Base-by-base conservation (phyloP, 2,329 filamentous ascomycete genomes). In the Magnaporthiopsis incrustans region DNA sequence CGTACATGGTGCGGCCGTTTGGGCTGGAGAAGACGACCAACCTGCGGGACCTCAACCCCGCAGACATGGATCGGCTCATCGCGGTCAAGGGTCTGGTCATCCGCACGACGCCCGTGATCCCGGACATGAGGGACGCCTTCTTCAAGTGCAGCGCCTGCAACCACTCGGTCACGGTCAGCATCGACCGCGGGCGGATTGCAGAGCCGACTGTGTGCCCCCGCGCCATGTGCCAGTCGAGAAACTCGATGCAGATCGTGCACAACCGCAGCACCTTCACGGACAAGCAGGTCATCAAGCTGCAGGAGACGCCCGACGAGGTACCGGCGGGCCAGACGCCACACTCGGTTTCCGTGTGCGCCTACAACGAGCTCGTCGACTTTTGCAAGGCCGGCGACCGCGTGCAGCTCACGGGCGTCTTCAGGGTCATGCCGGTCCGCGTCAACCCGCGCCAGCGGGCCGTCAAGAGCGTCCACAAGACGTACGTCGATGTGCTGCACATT, bases 81-180 rank as follows among this genome's bases (percentile, higher is more conserved):
- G 91, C 89, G 68, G 89, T 99, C 77, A 99, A 98, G 77, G 95
- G 95, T 59, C 82, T 99, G 22, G 95, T 99, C 66, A 99, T 99
- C 71, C 88, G 95, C 67, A 90, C 95, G 3, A 98, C 95, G 0
- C 92, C 95, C 0, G 91, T 99, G 68, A 98, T 99, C 68, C 95
- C 95, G 0, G 95, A 99, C 71, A 99, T 99, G 96, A 97, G 96
- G 78, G 91, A 97, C 73, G 95, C 95, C 0, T 97, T 97, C 78
- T 99, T 99, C 85, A 90, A 91, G 67, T 99, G 95, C 78, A 91
- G 92, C 65, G 86, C 94, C 32, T 99, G 95, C 77, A 92, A 92
- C 71, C 92, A 97, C 76, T 94, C 91, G 4, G 86, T 96, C 66
- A 91, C 90, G 67, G 92, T 97, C 64, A 90, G 92, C 64, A 89